Evolutionary conservation across 805 yeast genomes (phyloP).

Genomic region (Metschnikowia cubensis): DNA sequence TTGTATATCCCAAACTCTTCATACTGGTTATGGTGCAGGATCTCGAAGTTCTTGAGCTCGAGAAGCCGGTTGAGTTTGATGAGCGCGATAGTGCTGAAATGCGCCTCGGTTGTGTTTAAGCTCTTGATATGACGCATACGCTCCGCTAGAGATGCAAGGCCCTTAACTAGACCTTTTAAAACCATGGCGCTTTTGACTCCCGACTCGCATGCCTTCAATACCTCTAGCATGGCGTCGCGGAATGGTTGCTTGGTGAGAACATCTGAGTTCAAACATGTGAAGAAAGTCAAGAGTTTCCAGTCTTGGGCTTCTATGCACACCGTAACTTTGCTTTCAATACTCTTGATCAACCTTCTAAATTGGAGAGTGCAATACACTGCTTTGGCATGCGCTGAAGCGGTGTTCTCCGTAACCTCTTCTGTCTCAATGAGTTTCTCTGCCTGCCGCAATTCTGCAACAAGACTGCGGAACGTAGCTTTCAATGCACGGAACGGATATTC

Average conservation of each 20-base stretch:
- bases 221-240: background rate
- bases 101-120: slow-evolving; percentile 2
- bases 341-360: background rate
- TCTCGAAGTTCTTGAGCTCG: slow-evolving; percentile 7
- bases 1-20: slow-evolving; percentile 5
- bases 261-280: background rate
- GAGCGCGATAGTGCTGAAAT: slow-evolving; percentile 10
- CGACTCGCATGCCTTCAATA: background rate
- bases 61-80: slow-evolving; percentile 11
- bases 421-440: background rate
- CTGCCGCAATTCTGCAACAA: background rate
- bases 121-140: background rate
- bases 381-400: slow-evolving; percentile 3
- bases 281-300: background rate
- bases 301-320: background rate
- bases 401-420: background rate
- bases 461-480: background rate
- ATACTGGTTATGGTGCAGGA: slow-evolving; percentile 1
- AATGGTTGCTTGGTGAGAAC: background rate
- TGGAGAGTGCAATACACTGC: background rate
- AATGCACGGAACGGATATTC: background rate
- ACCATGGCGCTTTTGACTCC: background rate
- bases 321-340: background rate
- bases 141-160: background rate
- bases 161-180: background rate